A percentile compares a stretch with the other conserved stretches of the same genome.
phyloP scores from a whole-genome alignment of 2,329 filamentous ascomycete species.

The Arthroderma sp. region DNA sequence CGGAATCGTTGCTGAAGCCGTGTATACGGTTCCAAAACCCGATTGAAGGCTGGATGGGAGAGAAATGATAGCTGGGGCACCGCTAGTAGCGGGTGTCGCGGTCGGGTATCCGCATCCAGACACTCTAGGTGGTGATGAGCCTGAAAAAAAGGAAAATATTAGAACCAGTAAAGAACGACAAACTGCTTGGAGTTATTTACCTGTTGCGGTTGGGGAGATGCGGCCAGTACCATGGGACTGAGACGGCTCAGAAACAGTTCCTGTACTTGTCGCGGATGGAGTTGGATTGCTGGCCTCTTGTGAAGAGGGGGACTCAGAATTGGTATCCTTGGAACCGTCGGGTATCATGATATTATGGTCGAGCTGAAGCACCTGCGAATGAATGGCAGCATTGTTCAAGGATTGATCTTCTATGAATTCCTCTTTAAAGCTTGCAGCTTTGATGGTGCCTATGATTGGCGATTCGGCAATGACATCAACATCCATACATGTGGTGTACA shows the following conservation, averaged over 20 bases:
- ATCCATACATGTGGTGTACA: conserved; percentile 39
- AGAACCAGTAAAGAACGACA: too few relatives aligned
- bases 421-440: conserved; percentile 8
- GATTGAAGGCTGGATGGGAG: too few relatives aligned
- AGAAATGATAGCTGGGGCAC: too few relatives aligned
- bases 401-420: conserved; percentile 22
- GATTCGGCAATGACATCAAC: conserved; percentile 26
- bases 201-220: background rate
- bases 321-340: background rate
- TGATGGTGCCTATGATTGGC: background rate
- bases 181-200: background rate
- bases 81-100: too few relatives aligned
- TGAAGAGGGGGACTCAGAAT: background rate
- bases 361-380: conserved; percentile 25
- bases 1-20: too few relatives aligned
- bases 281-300: background rate
- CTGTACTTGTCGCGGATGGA: background rate
- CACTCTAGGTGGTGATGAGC: too few relatives aligned
- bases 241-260: background rate
- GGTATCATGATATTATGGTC: conserved; percentile 9
- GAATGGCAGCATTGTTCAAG: conserved; percentile 27
- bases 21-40: too few relatives aligned
- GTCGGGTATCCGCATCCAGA: background rate
- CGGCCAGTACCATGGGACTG: background rate
- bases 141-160: too few relatives aligned